A percentile compares a stretch with the other conserved stretches of the same genome.
Evolutionary conservation across 2,329 filamentous ascomycete genomes (phyloP).

Genomic region (Pseudogymnoascus pannorum): DNA sequence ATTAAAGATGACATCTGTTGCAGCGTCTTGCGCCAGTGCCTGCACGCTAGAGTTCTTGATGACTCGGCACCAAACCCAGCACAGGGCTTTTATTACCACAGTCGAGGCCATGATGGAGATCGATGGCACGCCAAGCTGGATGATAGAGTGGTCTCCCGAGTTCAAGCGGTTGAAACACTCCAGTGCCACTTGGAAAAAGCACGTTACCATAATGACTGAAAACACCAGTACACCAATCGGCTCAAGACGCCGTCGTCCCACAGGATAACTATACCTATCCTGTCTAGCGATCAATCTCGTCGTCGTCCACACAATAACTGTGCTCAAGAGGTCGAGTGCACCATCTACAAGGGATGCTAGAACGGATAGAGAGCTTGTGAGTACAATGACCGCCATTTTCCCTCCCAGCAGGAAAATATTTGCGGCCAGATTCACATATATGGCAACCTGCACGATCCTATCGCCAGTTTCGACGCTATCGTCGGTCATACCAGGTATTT

Average conservation of each 20-base stretch:
- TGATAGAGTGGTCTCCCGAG: conserved; percentile 40
- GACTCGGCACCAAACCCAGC: conserved; percentile 50
- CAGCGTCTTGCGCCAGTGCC: conserved; percentile 55
- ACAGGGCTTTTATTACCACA: conserved; percentile 51
- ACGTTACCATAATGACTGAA: conserved; percentile 56
- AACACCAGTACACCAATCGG: conserved; percentile 57
- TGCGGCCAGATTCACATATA: conserved; percentile 62
- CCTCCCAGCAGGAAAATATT: conserved; percentile 50
- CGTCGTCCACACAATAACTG: conserved; percentile 53
- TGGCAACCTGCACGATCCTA: conserved; percentile 74
- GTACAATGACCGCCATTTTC: conserved; percentile 48
- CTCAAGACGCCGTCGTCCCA: conserved; percentile 49
- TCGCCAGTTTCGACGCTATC: conserved; percentile 69
- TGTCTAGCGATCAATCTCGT: conserved; percentile 47
- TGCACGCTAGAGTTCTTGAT: conserved; percentile 59
- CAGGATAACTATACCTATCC: conserved; percentile 41
- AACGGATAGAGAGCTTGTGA: conserved; percentile 51
- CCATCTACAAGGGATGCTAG: conserved; percentile 56
- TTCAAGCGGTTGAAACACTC: conserved; percentile 52
- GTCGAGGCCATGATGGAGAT: conserved; percentile 51
- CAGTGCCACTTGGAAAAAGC: conserved; percentile 53
- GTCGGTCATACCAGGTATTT: conserved; percentile 63
- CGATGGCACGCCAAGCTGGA: conserved; percentile 43
- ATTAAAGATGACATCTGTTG: conserved; percentile 59
- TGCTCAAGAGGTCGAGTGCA: conserved; percentile 52